Evolutionary conservation across 345 rosid species (phyloP).

Genomic region (Melaleuca alternifolia): DNA sequence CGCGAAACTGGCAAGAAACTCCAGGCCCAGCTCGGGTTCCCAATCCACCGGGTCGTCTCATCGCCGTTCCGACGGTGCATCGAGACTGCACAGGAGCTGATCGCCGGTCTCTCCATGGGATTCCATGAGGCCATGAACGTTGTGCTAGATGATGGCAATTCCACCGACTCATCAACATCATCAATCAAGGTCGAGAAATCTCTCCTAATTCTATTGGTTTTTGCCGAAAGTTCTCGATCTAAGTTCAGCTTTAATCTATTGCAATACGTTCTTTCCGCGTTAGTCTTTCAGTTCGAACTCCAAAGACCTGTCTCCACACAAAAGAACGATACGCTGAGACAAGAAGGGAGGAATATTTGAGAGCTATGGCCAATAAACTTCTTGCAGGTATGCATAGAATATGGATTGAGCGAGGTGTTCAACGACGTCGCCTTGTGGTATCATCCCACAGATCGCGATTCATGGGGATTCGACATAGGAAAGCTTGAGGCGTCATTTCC

Average conservation of each 20-base stretch:
- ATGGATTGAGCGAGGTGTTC: slow-evolving; percentile 78
- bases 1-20: slow-evolving; percentile 36
- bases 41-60: slow-evolving; percentile 65
- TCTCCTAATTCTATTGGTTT: not conserved
- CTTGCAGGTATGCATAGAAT: slow-evolving; percentile 58
- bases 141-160: slow-evolving; percentile 1
- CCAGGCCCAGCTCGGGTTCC: slow-evolving; percentile 31
- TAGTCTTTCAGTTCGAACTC: not conserved
- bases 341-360: not conserved
- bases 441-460: slow-evolving; percentile 31
- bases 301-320: not conserved
- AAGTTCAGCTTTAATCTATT: not conserved
- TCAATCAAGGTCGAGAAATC: not conserved
- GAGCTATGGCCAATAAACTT: not conserved
- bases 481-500: slow-evolving; percentile 57
- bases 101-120: slow-evolving; percentile 47
- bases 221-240: not conserved
- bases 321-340: not conserved
- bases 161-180: not conserved
- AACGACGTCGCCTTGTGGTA: slow-evolving; percentile 41
- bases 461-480: slow-evolving; percentile 35
- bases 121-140: slow-evolving; percentile 1
- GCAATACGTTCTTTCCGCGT: not conserved
- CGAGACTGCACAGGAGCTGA: slow-evolving; percentile 55
- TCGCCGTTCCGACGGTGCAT: slow-evolving; percentile 75